Conservation (phyloP, 176 grass and related monocot genomes). For the Avena insularis region DNA sequence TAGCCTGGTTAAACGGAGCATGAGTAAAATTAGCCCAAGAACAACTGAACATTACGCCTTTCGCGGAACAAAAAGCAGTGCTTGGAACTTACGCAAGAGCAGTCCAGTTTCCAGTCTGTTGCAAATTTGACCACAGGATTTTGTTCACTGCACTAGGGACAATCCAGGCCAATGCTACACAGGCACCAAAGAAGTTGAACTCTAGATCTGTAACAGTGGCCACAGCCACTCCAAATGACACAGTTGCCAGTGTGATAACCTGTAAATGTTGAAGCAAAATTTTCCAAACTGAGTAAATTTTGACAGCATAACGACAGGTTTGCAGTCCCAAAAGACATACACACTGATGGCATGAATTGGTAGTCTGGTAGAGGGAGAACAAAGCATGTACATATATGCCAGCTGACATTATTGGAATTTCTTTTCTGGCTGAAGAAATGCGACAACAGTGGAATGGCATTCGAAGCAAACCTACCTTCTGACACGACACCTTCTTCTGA, state of each 20-base stretch:
- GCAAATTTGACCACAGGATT: slow-evolving; percentile 96
- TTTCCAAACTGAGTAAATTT: slow-evolving; percentile 15
- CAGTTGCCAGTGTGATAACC: slow-evolving; percentile 72
- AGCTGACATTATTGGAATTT: background rate
- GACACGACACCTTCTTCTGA: slow-evolving; percentile 74
- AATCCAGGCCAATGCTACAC: slow-evolving; percentile 90
- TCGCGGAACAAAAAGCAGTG: slow-evolving; percentile 2
- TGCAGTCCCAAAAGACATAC: slow-evolving; percentile 10
- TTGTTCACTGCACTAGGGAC: slow-evolving; percentile 93
- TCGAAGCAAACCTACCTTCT: slow-evolving; percentile 53
- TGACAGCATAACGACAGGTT: background rate
- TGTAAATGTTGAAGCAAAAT: slow-evolving; percentile 42
- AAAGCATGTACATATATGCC: background rate
- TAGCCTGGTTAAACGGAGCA: slow-evolving; percentile 47
- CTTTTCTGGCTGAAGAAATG: background rate
- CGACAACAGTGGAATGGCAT: background rate
- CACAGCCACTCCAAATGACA: slow-evolving; percentile 81
- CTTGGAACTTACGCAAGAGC: slow-evolving; percentile 90
- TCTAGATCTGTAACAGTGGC: slow-evolving; percentile 92
- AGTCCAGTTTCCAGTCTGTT: slow-evolving; percentile 89
- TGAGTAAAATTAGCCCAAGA: background rate
- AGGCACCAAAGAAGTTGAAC: slow-evolving; percentile 95
- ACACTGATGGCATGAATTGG: background rate
- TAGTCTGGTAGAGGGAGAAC: slow-evolving; percentile 32
- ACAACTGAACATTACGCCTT: background rate